These are phyloP conservation scores for Cryptosporidium ubiquitum DNA, from an alignment of 169 alveolate species.

Conservation along the genomic window DNA sequence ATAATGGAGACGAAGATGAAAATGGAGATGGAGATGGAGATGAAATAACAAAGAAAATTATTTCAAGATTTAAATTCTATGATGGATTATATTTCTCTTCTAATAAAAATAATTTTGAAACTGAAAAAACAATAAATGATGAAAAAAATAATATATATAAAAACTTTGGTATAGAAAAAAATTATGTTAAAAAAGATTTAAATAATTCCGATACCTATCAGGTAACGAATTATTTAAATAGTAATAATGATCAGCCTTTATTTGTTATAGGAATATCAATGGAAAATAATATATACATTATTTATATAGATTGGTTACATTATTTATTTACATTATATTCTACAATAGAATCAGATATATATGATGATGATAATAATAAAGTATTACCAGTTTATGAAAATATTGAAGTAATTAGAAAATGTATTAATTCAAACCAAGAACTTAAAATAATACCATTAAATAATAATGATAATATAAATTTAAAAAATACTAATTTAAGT, in stretches of 20 bases:
- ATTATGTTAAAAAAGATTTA: neutral
- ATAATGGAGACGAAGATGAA: neutral
- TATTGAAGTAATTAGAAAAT: conserved; percentile 21
- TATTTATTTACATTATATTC: conserved; percentile 29
- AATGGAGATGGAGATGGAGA: neutral
- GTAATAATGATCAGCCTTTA: neutral
- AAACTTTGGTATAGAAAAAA: no score
- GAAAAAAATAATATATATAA: no score
- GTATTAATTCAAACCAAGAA: neutral
- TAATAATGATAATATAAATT: neutral
- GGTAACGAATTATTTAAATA: no score
- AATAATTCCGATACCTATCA: neutral
- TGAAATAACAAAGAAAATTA: neutral
- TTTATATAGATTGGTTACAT: conserved; percentile 57
- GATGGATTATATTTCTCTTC: neutral
- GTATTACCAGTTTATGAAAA: conserved; percentile 7
- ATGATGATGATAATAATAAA: neutral
- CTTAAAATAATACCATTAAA: neutral
- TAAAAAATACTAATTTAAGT: neutral
- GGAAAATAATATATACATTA: neutral
- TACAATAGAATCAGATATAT: neutral
- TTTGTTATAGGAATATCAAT: conserved; percentile 12
- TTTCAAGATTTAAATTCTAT: neutral
- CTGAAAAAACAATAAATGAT: no score
- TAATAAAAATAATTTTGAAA: no score